Evolutionary conservation across 768 basidiomycete species (phyloP).

Genomic region (Postia placenta): DNA sequence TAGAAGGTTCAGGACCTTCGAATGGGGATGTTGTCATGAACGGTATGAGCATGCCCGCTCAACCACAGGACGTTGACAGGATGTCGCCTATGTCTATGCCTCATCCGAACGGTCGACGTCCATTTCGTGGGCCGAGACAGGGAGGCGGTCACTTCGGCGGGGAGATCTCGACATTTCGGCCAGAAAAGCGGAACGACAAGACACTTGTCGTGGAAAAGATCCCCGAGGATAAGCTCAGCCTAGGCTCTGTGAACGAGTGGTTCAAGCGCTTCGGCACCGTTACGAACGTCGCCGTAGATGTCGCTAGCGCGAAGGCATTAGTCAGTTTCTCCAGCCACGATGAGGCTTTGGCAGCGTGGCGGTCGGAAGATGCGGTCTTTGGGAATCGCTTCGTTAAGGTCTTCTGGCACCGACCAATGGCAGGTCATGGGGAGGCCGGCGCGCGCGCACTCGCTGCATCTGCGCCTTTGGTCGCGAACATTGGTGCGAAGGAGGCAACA

Average conservation of each 20-base stretch:
- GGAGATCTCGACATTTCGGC: conserved; percentile 61
- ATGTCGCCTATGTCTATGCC: conserved; percentile 23
- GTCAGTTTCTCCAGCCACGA: conserved; percentile 82
- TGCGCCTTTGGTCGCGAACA: conserved; percentile 67
- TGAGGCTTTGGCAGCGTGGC: conserved; percentile 87
- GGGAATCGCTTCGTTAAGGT: conserved; percentile 92
- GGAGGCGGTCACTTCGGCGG: conserved; percentile 45
- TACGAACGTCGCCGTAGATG: conserved; percentile 87
- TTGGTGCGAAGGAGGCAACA: conserved; percentile 32
- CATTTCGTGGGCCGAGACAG: conserved; percentile 29
- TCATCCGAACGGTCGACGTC: conserved; percentile 5
- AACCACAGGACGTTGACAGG: conserved; percentile 26
- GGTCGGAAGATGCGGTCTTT: conserved; percentile 91
- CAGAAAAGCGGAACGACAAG: conserved; percentile 63
- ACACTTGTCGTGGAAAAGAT: conserved; percentile 94
- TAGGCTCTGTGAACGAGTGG: conserved; percentile 78
- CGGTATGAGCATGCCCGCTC: conserved; percentile 7
- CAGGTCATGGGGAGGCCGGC: conserved; percentile 81
- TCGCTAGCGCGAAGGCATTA: conserved; percentile 66
- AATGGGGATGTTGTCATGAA: conserved; percentile 1
- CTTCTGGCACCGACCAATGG: conserved; percentile 93
- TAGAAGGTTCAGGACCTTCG: conserved; percentile 3
- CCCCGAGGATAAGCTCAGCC: conserved; percentile 73
- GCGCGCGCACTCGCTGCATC: conserved; percentile 76
- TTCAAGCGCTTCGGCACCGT: conserved; percentile 91